Conservation (phyloP, 768 basidiomycete species). For the Russula foetens region DNA sequence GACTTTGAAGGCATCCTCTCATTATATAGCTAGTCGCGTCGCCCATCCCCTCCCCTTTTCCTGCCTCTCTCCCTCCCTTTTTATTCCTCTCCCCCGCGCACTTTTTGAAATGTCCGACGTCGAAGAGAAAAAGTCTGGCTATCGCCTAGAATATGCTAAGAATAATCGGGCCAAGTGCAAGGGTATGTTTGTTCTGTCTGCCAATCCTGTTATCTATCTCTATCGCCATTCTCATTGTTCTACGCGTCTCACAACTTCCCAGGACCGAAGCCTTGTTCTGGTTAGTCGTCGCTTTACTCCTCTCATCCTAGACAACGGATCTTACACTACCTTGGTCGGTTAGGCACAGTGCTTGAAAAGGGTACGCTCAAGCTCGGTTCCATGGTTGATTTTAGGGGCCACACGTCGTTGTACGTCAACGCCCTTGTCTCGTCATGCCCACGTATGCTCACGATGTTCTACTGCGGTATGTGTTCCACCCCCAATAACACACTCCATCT, state of each 20-base stretch:
- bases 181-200: slow-evolving; percentile 38
- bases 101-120: slow-evolving; percentile 30
- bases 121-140: slow-evolving; percentile 47
- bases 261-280: slow-evolving; percentile 75
- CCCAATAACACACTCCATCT: not conserved
- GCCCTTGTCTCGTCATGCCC: not conserved
- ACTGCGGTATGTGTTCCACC: not conserved
- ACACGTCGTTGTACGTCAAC: slow-evolving; percentile 50
- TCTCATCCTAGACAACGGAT: not conserved
- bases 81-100: slow-evolving; percentile 4
- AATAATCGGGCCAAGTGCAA: slow-evolving; percentile 70
- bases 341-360: slow-evolving; percentile 67
- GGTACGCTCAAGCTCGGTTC: slow-evolving; percentile 66
- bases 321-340: slow-evolving; percentile 21
- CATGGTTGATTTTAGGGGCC: slow-evolving; percentile 65
- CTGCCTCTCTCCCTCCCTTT: slow-evolving; percentile 19
- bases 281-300: slow-evolving; percentile 30
- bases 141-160: slow-evolving; percentile 70
- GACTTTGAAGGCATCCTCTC: slow-evolving; percentile 28
- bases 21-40: slow-evolving; percentile 21
- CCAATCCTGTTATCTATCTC: slow-evolving; percentile 21
- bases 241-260: slow-evolving; percentile 20
- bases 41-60: slow-evolving; percentile 19
- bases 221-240: slow-evolving; percentile 21
- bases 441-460: not conserved